Evolutionary conservation across 495 filamentous ascomycete genomes (phyloP).

Genomic region (Lindgomyces ingoldianus): DNA sequence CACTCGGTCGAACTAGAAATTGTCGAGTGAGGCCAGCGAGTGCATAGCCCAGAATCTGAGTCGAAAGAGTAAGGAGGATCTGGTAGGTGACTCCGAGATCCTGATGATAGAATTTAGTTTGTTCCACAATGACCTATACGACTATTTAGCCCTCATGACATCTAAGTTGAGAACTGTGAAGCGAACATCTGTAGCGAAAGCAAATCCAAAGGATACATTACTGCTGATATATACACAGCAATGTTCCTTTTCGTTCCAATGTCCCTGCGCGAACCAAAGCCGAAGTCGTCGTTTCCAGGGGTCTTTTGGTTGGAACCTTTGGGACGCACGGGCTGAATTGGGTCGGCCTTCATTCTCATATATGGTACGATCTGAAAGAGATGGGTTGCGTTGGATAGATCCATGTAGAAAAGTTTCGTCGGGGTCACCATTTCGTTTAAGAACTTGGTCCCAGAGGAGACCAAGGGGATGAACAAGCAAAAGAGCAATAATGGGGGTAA

Average conservation of each 20-base stretch:
- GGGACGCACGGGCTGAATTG: not conserved
- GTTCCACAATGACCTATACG: conserved; percentile 72
- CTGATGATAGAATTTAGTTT: conserved; percentile 84
- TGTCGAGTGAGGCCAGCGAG: conserved; percentile 78
- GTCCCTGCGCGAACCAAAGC: conserved; percentile 75
- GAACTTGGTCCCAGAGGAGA: conserved; percentile 69
- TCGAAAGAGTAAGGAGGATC: conserved; percentile 76
- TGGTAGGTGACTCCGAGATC: conserved; percentile 73
- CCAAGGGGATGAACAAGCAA: conserved; percentile 80
- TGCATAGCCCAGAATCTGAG: conserved; percentile 80
- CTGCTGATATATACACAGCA: conserved; percentile 85
- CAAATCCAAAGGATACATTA: conserved; percentile 89
- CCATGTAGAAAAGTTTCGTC: conserved; percentile 62
- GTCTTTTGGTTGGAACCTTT: not conserved
- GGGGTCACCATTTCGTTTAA: conserved; percentile 65
- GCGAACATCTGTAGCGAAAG: conserved; percentile 72
- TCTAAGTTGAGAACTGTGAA: not conserved
- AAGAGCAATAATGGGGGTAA: conserved; percentile 81
- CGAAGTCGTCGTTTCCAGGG: conserved; percentile 52
- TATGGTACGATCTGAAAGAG: not conserved
- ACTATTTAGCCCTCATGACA: not conserved
- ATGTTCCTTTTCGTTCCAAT: conserved; percentile 86
- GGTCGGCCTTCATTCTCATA: conserved; percentile 11
- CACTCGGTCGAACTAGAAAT: conserved; percentile 77
- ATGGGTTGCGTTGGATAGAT: conserved; percentile 13